phyloP scores from a whole-genome alignment of 768 basidiomycete species.

The Termitomyces sp. region DNA sequence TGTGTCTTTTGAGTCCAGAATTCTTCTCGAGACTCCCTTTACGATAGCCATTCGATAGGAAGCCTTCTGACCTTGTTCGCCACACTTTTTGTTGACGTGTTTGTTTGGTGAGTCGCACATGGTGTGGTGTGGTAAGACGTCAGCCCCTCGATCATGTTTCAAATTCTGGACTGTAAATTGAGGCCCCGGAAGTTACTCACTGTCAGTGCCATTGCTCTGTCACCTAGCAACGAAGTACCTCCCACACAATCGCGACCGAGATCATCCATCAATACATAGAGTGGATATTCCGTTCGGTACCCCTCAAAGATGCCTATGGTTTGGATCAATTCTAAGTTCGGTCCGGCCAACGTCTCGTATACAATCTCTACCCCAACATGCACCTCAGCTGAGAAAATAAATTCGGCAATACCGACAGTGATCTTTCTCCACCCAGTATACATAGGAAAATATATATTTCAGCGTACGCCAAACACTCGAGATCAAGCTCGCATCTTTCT shows the following conservation, averaged over 20 bases:
- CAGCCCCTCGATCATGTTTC: neutral
- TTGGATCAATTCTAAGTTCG: constrained; percentile 20
- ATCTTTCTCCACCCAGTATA: constrained; percentile 31
- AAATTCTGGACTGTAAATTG: neutral
- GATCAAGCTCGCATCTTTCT: neutral
- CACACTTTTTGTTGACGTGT: neutral
- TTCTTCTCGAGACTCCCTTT: too few relatives aligned
- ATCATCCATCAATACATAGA: neutral
- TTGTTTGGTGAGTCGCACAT: neutral
- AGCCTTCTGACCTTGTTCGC: too few relatives aligned
- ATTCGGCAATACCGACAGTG: constrained; percentile 25
- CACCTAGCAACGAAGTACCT: neutral
- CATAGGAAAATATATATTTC: constrained; percentile 25
- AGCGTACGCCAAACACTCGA: constrained; percentile 16
- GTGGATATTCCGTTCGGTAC: neutral
- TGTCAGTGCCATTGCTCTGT: neutral
- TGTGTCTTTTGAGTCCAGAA: too few relatives aligned
- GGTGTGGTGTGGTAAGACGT: neutral
- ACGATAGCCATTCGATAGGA: too few relatives aligned
- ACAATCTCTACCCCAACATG: constrained; percentile 29
- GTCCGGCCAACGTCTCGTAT: constrained; percentile 26
- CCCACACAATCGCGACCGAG: neutral
- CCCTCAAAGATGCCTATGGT: constrained; percentile 23
- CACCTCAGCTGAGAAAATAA: constrained; percentile 21
- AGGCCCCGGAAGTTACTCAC: neutral